Conservation (phyloP, 495 filamentous ascomycete species). For the Tuber umbilicatum region DNA sequence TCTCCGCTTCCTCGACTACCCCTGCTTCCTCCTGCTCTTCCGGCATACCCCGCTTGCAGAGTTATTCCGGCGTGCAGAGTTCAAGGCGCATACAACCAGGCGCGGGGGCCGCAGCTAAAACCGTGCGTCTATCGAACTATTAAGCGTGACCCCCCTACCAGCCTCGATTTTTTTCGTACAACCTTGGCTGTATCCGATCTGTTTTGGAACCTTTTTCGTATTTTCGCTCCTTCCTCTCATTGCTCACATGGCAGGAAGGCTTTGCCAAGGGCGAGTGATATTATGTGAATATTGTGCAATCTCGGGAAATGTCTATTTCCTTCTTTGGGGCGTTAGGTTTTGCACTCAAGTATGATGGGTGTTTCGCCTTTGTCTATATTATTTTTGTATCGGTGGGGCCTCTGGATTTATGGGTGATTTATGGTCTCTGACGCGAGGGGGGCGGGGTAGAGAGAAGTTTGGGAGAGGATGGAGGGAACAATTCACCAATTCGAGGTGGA, state of each 20-base stretch:
- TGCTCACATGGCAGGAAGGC: not conserved
- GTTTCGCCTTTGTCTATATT: not conserved
- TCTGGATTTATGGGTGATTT: not conserved
- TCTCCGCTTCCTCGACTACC: not conserved
- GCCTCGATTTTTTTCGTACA: not conserved
- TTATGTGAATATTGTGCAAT: not conserved
- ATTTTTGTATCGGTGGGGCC: not conserved
- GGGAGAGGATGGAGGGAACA: not conserved
- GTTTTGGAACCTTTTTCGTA: not conserved
- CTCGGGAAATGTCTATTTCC: not conserved
- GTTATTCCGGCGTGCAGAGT: not conserved
- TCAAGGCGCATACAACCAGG: not conserved
- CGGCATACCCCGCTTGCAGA: not conserved
- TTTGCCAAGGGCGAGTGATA: not conserved
- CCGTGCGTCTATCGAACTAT: not conserved
- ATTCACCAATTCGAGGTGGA: not conserved
- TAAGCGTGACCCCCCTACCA: not conserved
- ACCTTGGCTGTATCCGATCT: not conserved
- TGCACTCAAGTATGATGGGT: not conserved
- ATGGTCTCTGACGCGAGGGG: not conserved
- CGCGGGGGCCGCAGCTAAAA: not conserved
- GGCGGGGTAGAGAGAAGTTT: not conserved
- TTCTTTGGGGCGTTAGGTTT: not conserved
- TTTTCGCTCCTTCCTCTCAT: not conserved
- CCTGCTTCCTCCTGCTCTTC: not conserved